Base-by-base conservation (phyloP, 768 basidiomycete species). In the Pisolithus microcarpus region DNA sequence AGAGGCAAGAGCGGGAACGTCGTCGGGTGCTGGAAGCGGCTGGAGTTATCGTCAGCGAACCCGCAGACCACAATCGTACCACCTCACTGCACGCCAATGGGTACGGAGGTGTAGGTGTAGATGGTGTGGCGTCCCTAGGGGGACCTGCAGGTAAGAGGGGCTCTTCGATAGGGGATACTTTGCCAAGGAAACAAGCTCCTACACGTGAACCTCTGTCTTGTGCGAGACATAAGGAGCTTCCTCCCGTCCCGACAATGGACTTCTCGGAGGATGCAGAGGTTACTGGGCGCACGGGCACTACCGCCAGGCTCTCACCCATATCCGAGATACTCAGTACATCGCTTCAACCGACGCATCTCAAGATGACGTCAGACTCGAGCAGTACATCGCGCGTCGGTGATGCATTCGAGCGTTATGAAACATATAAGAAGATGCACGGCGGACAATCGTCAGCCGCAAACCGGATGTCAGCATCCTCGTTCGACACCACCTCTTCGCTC, bases 401-500 rank as follows among this genome's bases (percentile, higher is more conserved):
- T 64, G 93, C 93, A 0, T 95, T 86, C 64, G 88, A 89, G 51
- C 76, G 91, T 36, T 96, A 95, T 61, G 89, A 94, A 63, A 74
- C 82, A n/a, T 93, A 84, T 68, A 80, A 80, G 61, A 79, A 81
- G 60, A 70, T 67, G 40, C 75, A 77, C 48, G 68, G 53, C 53
- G n/a, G 54, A 58, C 5, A 44, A 43, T 0, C 54, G 54, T n/a
- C 49, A 49, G 1, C 61, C 9, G 43, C 54, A 36, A 80, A 79
- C 53, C 71, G 85, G 46, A 65, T 84, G 53, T 86, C 87, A 8
- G 70, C 80, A n/a, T 75, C 84, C 3, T 88, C 85, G 11, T 61
- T 78, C 7, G 80, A 82, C 30, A 73, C 72, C 0, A 46, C 53
- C 10, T 64, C 34, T 34, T 34, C 63, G 15, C 48, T 59, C 30